A percentile compares a stretch with the other conserved stretches of the same genome.
These are phyloP conservation scores for Daedalea quercina DNA, from an alignment of 768 basidiomycete genomes.

Conservation along the genomic window DNA sequence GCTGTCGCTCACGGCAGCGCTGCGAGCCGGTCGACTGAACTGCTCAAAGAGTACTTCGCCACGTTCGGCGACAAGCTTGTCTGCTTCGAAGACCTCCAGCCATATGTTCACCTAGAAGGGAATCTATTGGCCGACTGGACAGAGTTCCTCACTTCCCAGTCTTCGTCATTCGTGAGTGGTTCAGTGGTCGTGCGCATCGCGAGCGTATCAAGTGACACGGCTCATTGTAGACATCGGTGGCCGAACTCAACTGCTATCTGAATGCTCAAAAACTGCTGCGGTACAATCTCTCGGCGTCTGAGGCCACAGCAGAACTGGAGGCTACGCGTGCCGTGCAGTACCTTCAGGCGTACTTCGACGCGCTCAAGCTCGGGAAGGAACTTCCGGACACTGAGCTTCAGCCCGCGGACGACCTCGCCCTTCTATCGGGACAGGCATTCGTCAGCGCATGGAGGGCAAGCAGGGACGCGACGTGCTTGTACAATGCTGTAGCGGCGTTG, in stretches of 20 bases:
- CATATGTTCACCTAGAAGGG: constrained; percentile 49
- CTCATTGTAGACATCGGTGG: constrained; percentile 35
- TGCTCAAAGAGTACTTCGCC: constrained; percentile 64
- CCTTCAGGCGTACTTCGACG: constrained; percentile 55
- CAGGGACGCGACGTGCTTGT: constrained; percentile 50
- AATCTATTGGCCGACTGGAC: constrained; percentile 46
- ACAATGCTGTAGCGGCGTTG: constrained; percentile 56
- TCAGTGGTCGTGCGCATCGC: background rate
- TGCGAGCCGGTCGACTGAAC: constrained; percentile 36
- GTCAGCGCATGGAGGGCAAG: constrained; percentile 58
- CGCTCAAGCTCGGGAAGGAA: constrained; percentile 56
- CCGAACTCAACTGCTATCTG: constrained; percentile 59
- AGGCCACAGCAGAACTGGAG: constrained; percentile 55
- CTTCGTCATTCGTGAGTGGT: constrained; percentile 37
- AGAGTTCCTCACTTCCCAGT: constrained; percentile 41
- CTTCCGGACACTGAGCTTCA: constrained; percentile 77
- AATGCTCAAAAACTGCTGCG: constrained; percentile 75
- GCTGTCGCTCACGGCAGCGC: constrained; percentile 41
- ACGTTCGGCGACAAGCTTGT: constrained; percentile 75
- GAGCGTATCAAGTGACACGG: no score
- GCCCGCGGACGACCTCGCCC: constrained; percentile 77
- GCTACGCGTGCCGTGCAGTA: constrained; percentile 43
- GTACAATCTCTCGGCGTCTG: constrained; percentile 40
- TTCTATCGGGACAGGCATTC: constrained; percentile 65
- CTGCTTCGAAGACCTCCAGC: constrained; percentile 80